These are phyloP conservation scores for Pezicula radicicola DNA, from an alignment of 2,329 filamentous ascomycete genomes.

Conservation along the genomic window DNA sequence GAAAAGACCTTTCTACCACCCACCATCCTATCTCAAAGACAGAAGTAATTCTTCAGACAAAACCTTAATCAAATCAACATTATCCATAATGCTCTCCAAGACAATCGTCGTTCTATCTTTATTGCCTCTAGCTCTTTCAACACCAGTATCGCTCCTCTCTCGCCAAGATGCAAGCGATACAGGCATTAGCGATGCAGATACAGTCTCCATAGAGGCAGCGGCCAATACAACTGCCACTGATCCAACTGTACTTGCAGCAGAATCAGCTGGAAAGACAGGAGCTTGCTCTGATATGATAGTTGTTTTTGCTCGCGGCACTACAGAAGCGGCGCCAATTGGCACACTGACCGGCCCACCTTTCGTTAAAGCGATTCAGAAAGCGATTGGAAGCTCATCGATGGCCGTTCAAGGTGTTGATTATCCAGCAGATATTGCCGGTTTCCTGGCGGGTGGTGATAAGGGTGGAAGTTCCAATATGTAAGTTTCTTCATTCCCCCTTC, in stretches of 20 bases:
- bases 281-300: constrained; percentile 36
- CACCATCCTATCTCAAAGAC: too few relatives aligned
- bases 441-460: constrained; percentile 42
- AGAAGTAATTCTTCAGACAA: neutral
- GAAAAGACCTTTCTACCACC: too few relatives aligned
- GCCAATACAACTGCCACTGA: neutral
- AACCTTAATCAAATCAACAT: neutral
- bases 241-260: neutral
- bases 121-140: neutral
- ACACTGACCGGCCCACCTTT: constrained; percentile 46
- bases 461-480: constrained; percentile 39
- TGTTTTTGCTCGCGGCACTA: constrained; percentile 55
- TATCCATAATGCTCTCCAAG: constrained; percentile 9
- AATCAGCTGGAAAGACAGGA: neutral
- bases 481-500: neutral
- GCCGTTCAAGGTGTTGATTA: constrained; percentile 54
- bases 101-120: neutral
- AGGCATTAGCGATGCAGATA: neutral
- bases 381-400: constrained; percentile 40
- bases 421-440: constrained; percentile 40
- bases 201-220: neutral
- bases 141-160: neutral
- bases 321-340: constrained; percentile 50
- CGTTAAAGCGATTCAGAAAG: constrained; percentile 38
- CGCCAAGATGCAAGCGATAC: too few relatives aligned